Evolutionary conservation across 2,329 filamentous ascomycete genomes (phyloP).

Genomic region (Rutstroemia sp.): DNA sequence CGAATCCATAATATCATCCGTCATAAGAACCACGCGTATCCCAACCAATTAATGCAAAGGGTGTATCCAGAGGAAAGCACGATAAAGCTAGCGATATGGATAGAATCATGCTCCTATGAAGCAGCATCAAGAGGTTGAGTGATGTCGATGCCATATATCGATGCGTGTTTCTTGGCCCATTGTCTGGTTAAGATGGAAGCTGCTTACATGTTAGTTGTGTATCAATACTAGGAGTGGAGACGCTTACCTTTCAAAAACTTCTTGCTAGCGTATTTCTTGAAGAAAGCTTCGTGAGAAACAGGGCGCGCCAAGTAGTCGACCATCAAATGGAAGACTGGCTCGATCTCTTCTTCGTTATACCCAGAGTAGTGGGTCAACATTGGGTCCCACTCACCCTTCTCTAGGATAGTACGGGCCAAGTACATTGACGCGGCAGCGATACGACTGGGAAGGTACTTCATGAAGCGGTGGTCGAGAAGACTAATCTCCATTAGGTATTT

Average conservation of each 20-base stretch:
- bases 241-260: slow-evolving; percentile 93
- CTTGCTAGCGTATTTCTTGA: slow-evolving; percentile 99
- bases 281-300: slow-evolving; percentile 92
- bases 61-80: slow-evolving; percentile 26
- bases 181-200: slow-evolving; percentile 85
- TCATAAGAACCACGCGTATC: slow-evolving; percentile 28
- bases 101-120: slow-evolving; percentile 20
- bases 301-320: slow-evolving; percentile 91
- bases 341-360: slow-evolving; percentile 86
- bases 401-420: slow-evolving; percentile 80
- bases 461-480: slow-evolving; percentile 88
- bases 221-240: neutral
- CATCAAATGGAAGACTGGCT: slow-evolving; percentile 89
- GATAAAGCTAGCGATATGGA: slow-evolving; percentile 22
- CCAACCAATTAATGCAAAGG: slow-evolving; percentile 29
- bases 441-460: slow-evolving; percentile 81
- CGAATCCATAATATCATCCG: slow-evolving; percentile 18
- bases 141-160: slow-evolving; percentile 43
- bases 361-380: slow-evolving; percentile 87
- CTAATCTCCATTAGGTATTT: slow-evolving; percentile 98
- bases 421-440: slow-evolving; percentile 94
- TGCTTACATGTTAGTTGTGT: slow-evolving; percentile 32
- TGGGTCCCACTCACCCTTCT: slow-evolving; percentile 85
- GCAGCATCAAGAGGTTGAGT: slow-evolving; percentile 26
- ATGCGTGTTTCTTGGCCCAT: slow-evolving; percentile 82